Evolutionary conservation across 306 rosid species (phyloP), one percentile per base, ranked within the genome.

Genomic region (apple (Malus domestica)): DNA sequence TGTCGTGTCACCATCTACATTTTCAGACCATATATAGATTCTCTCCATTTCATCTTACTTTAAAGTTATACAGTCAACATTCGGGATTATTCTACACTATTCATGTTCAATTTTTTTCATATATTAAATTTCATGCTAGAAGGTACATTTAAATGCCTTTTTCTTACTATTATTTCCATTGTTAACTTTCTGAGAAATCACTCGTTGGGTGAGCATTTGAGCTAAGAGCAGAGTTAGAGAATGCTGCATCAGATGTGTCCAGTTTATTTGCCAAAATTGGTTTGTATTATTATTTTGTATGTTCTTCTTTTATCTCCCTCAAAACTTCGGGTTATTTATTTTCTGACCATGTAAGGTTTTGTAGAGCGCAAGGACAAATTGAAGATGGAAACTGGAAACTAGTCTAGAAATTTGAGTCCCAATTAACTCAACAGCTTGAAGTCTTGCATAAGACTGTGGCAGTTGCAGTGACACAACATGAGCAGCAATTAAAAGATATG

Each of bases 181-280:
- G 44, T 63, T 73, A 63, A 67, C 23, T 82, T 79, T 46, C 80
- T 90, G 98, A 96, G 88, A 96, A 87, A 85, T 86, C 92, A 75
- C 98, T 96, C 46, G 85, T 88, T 80, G 99, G 91, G 76, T 87
- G 75, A 70, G 93, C 97, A 71, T 80, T 93, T 84, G 94, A 92
- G 78, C 86, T 96, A 72, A 90, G 97, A 77, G 85, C 87, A 72
- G 99, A 96, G 90, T 89, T 96, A 11, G 97, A 96, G 84, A 89
- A 89, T 85, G 98, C 91, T 59, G 93, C 98, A 71, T 91, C 97
- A 10, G 96, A 91, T 86, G 98, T 92, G 73, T 83, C 97, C 49
- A 86, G 85, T 79, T 84, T 96, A 79, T 92, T 96, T 80, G 78
- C 90, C 67, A 96, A 96, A 89, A 96, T 96, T 75, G 99, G 98